Conservation (phyloP, 352 stramenopile genomes). For the Pythium monospermum region DNA sequence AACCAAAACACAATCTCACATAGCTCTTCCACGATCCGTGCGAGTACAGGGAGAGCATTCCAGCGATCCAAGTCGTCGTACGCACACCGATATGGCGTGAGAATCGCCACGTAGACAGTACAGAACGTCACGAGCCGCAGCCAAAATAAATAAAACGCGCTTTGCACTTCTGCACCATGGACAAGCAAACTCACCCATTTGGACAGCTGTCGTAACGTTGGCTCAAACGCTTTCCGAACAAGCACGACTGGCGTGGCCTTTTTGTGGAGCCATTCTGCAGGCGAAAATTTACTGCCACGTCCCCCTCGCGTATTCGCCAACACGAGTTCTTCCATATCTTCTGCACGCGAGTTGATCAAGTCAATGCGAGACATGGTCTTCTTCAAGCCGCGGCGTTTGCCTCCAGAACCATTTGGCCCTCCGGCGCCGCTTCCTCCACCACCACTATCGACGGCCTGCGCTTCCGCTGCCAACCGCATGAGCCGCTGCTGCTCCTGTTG, state of each 20-base stretch:
- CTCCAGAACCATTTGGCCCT: background rate
- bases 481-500: conserved; percentile 57
- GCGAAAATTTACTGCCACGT: conserved; percentile 8
- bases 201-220: background rate
- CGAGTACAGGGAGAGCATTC: conserved; percentile 30
- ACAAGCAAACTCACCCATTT: conserved; percentile 13
- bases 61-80: conserved; percentile 49
- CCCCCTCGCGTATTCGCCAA: conserved; percentile 26
- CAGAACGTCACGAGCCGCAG: conserved; percentile 37
- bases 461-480: conserved; percentile 35
- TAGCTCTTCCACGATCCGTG: conserved; percentile 29
- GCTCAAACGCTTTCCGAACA: conserved; percentile 1
- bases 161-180: conserved; percentile 50
- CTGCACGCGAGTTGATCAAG: conserved; percentile 35
- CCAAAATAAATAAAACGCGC: conserved; percentile 47
- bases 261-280: conserved; percentile 3
- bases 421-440: too few species aligned
- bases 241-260: background rate
- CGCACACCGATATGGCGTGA: conserved; percentile 46
- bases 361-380: conserved; percentile 34
- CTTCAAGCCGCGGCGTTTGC: conserved; percentile 13
- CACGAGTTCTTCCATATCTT: conserved; percentile 51
- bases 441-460: conserved; percentile 18
- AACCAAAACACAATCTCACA: conserved; percentile 46
- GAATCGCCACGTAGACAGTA: conserved; percentile 42